Evolutionary conservation across 352 stramenopile genomes (phyloP).

Genomic region (Phytophthora pseudosyringae): DNA sequence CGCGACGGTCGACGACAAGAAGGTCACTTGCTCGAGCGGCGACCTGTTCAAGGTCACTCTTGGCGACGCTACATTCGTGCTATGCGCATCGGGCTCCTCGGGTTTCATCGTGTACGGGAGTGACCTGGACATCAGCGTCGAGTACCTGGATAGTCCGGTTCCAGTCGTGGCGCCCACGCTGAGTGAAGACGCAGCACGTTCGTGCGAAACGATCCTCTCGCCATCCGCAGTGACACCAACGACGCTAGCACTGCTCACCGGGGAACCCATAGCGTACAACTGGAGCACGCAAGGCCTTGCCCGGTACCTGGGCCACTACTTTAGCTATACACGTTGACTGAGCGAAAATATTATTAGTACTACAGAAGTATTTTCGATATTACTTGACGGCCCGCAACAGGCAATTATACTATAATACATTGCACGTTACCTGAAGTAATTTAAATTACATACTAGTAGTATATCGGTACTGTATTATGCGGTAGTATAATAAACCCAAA

Average conservation of each 20-base stretch:
- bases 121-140: conserved; percentile 26
- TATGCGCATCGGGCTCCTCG: conserved; percentile 23
- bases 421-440: too few species aligned
- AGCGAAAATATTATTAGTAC: too few species aligned
- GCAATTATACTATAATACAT: too few species aligned
- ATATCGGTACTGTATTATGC: too few species aligned
- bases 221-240: conserved; percentile 19
- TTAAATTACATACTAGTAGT: too few species aligned
- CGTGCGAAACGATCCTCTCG: conserved; percentile 21
- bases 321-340: conserved; percentile 13
- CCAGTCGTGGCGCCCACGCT: conserved; percentile 19
- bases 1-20: conserved; percentile 14
- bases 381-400: too few species aligned
- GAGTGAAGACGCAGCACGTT: conserved; percentile 4
- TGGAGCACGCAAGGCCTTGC: conserved; percentile 12
- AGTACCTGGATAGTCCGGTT: conserved; percentile 15
- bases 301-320: conserved; percentile 15
- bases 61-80: conserved; percentile 33
- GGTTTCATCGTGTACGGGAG: conserved; percentile 32
- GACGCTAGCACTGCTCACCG: conserved; percentile 32
- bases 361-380: too few species aligned
- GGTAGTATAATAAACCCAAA: too few species aligned
- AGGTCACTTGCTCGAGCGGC: conserved; percentile 30
- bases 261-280: conserved; percentile 2
- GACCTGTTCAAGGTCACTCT: conserved; percentile 38